Conservation (phyloP, 2,329 filamentous ascomycete species). For the Gyromitra esculenta region DNA sequence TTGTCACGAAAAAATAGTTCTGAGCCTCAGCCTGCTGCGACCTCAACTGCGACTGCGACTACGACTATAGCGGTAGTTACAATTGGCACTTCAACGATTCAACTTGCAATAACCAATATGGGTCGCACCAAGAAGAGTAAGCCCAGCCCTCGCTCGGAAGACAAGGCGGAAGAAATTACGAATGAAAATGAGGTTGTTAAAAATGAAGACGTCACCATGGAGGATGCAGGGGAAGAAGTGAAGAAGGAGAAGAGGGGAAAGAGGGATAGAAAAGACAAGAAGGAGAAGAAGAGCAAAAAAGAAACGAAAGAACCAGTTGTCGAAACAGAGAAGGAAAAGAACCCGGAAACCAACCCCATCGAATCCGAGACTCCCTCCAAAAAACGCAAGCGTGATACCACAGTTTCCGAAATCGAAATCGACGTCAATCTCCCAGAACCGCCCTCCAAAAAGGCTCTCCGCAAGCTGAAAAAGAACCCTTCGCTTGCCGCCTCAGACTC, state of each 20-base stretch:
- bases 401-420: constrained; percentile 77
- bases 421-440: constrained; percentile 90
- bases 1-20: constrained; percentile 23
- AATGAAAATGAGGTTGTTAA: constrained; percentile 16
- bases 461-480: constrained; percentile 86
- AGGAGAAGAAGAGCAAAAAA: background rate
- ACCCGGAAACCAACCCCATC: constrained; percentile 55
- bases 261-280: constrained; percentile 44
- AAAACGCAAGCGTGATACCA: constrained; percentile 74
- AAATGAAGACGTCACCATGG: constrained; percentile 6
- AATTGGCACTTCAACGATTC: background rate
- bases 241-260: constrained; percentile 47
- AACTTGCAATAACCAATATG: constrained; percentile 14
- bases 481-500: constrained; percentile 59
- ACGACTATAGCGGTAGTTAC: background rate
- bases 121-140: constrained; percentile 22
- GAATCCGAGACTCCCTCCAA: constrained; percentile 61
- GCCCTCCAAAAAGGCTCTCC: constrained; percentile 90
- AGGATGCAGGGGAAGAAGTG: constrained; percentile 11
- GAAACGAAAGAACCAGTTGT: background rate
- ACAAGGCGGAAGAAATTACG: constrained; percentile 56
- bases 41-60: background rate
- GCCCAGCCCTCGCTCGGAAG: background rate
- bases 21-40: constrained; percentile 12
- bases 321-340: constrained; percentile 6